Evolutionary conservation across 805 yeast species (phyloP).

Genomic region (Hyphopichia homilentoma): DNA sequence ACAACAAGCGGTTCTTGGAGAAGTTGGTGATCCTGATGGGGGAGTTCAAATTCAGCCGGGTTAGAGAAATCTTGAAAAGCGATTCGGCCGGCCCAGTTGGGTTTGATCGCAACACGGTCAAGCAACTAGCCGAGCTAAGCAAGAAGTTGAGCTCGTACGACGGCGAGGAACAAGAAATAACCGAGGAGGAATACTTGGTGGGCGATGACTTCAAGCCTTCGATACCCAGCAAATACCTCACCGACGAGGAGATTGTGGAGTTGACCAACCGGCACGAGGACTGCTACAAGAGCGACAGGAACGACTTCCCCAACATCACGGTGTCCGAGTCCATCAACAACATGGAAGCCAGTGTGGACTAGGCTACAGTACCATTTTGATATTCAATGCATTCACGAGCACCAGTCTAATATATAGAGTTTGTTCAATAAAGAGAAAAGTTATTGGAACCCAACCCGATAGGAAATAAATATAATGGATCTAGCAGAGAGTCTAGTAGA

Average conservation of each 20-base stretch:
- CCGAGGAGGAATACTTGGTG: constrained; percentile 7
- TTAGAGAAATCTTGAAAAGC: constrained; percentile 18
- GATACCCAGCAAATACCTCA: constrained; percentile 8
- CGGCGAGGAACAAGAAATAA: constrained; percentile 8
- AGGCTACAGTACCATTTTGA: no score
- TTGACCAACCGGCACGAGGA: constrained; percentile 31
- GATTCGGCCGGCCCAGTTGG: no score
- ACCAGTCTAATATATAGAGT: no score
- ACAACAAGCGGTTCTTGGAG: constrained; percentile 75
- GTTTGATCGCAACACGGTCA: constrained; percentile 9
- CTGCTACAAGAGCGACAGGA: constrained; percentile 21
- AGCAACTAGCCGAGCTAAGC: constrained; percentile 1
- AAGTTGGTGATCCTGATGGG: constrained; percentile 54
- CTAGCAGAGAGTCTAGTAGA: no score
- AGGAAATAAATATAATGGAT: no score
- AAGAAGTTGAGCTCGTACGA: constrained; percentile 2
- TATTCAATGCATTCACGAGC: no score
- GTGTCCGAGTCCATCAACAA: constrained; percentile 37
- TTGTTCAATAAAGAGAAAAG: no score
- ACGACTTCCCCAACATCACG: constrained; percentile 24
- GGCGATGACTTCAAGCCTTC: constrained; percentile 3
- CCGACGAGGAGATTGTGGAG: constrained; percentile 41
- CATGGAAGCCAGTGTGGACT: no score
- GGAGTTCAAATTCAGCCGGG: constrained; percentile 28
- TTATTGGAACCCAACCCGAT: no score